Base-by-base conservation (phyloP, 306 rosid species). In the Sicyos baderoa region DNA sequence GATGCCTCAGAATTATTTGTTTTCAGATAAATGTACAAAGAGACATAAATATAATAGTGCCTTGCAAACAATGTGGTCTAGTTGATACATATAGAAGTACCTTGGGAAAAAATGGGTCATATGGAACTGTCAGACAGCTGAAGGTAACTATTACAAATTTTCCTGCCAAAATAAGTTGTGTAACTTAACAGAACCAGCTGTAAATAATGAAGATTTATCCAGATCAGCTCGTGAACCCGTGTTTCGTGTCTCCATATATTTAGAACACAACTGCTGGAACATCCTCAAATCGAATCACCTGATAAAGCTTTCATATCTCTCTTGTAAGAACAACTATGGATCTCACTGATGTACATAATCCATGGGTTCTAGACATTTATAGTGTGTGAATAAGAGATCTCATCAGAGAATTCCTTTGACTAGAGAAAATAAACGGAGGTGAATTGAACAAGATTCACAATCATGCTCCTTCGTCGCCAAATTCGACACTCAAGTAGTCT, bases 401-500 rank as follows among this genome's bases (percentile, higher is more conserved):
- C 40, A 37, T 22, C 65, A 55, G 53, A 23, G 15, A 40, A 42
- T 54, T 54, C 42, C 60, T 71, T 71, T 21, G 45, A 14, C 51
- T 27, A 27, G 29, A 12, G 18, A 69, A 35, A 77, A 54, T 63
- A 56, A 47, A 75, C 54, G 32, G 44, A 21, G 76, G 73, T 66
- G 19, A 72, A 72, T 54, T 71, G 27, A 79, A 75, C 71, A 35
- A 4, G 42, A 35, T 35, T 35, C 42, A 72, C 29, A 79, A 85
- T 83, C 83, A 86, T 76, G 70, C 72, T 63, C 68, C 55, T 42
- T 74, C 76, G 79, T 85, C 78, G 60, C 85, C 89, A 82, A 92
- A 85, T 85, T 92, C 98, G 78, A 92, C 83, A 59, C 72, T 76
- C 76, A 93, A 68, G 75, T 76, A 72, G 77, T 79, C 81, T 52